Conservation (phyloP, 73 alveolate genomes). For the Uronychia setigera region DNA sequence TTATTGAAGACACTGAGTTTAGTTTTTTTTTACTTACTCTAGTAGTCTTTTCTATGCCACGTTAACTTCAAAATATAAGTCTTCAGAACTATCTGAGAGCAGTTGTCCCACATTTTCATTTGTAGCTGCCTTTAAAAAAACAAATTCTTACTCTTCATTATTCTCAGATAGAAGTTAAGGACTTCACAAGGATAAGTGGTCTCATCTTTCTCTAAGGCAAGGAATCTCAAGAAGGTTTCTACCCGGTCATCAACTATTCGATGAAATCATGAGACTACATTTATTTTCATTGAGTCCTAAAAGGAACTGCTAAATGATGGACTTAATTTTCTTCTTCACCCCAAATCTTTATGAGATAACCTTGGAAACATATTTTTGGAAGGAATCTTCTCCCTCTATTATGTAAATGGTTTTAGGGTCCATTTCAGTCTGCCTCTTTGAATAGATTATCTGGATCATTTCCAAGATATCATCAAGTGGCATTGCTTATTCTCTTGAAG, state of each 20-base stretch:
- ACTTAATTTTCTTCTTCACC: conserved; percentile 30
- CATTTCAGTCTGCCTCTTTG: conserved; percentile 6
- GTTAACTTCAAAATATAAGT: background rate
- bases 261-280: background rate
- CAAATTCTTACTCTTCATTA: conserved; percentile 2
- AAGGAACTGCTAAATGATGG: conserved; percentile 2
- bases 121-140: background rate
- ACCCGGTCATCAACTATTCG: conserved; percentile 16
- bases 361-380: conserved; percentile 8
- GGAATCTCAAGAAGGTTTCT: conserved; percentile 10
- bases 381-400: background rate
- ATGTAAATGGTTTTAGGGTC: background rate
- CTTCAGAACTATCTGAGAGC: background rate
- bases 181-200: conserved; percentile 27
- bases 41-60: background rate
- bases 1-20: conserved; percentile 5
- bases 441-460: background rate
- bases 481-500: conserved; percentile 11
- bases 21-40: background rate
- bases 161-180: conserved; percentile 14
- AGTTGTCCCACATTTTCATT: background rate
- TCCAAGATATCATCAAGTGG: conserved; percentile 5
- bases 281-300: conserved; percentile 9
- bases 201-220: conserved; percentile 9
- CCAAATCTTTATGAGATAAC: conserved; percentile 27